Evolutionary conservation across 2,329 filamentous ascomycete genomes (phyloP).

Genomic region (Epichloe brachyelytri): DNA sequence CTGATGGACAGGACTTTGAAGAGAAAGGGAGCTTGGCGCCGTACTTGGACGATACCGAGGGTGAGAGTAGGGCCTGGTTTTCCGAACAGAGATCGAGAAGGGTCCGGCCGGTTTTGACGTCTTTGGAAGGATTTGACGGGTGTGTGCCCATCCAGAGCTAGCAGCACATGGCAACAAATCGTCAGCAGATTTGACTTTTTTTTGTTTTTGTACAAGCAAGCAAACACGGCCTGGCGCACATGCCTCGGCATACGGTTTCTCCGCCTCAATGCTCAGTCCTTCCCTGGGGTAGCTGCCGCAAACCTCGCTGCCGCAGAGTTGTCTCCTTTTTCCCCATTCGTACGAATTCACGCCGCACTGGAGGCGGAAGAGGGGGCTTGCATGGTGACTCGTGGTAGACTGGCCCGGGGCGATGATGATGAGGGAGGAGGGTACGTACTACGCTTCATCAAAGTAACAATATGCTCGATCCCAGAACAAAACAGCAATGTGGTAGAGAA

Average conservation of each 20-base stretch:
- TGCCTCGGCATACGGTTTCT: conserved; percentile 92
- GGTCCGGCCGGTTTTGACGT: conserved; percentile 69
- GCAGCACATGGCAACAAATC: neutral
- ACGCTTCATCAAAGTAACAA: neutral
- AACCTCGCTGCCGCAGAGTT: conserved; percentile 82
- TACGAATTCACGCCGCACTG: conserved; percentile 95
- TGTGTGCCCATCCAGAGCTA: conserved; percentile 99
- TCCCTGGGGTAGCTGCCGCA: conserved; percentile 70
- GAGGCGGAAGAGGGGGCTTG: conserved; percentile 76
- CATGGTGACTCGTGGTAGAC: conserved; percentile 27
- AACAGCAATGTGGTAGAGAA: neutral
- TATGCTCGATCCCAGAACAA: neutral
- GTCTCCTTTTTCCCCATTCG: conserved; percentile 90
- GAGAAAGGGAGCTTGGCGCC: conserved; percentile 75
- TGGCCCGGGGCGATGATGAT: too few relatives aligned
- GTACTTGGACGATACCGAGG: conserved; percentile 60
- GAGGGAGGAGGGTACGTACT: too few relatives aligned
- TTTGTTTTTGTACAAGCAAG: neutral
- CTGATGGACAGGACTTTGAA: conserved; percentile 96
- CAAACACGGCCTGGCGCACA: neutral
- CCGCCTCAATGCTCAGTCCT: conserved; percentile 64
- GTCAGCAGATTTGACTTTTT: neutral
- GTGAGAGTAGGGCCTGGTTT: conserved; percentile 70
- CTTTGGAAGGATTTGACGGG: conserved; percentile 86
- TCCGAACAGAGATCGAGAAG: conserved; percentile 79